Conservation (phyloP, 2,329 filamentous ascomycete species). For the Niveomyces coronatus region DNA sequence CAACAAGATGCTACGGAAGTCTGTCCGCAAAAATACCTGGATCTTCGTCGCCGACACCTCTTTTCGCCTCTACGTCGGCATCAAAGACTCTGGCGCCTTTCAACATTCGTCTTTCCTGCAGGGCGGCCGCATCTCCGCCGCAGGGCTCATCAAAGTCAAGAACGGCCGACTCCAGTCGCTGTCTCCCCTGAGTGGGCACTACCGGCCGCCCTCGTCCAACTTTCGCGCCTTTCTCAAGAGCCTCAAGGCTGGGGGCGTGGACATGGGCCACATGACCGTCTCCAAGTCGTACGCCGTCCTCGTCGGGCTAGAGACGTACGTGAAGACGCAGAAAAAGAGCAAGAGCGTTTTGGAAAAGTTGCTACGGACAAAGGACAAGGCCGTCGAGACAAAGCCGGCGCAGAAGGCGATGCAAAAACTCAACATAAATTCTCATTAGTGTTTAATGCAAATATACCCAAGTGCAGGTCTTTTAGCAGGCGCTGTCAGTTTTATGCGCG, state of each 20-base stretch:
- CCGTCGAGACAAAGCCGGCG: constrained; percentile 37
- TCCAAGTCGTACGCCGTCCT: constrained; percentile 75
- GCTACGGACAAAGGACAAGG: constrained; percentile 44
- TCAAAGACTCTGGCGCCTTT: constrained; percentile 80
- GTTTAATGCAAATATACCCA: not conserved
- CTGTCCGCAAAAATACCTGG: constrained; percentile 81
- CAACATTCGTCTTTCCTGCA: constrained; percentile 87
- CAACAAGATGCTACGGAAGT: constrained; percentile 67
- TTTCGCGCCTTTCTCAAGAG: constrained; percentile 72
- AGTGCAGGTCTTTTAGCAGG: no score
- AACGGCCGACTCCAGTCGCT: constrained; percentile 66
- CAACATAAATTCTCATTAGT: not conserved
- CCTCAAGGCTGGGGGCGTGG: constrained; percentile 62
- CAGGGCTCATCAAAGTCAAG: constrained; percentile 77
- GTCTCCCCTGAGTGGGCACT: constrained; percentile 67
- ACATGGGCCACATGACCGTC: constrained; percentile 70
- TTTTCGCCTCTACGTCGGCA: constrained; percentile 78
- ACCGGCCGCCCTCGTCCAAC: constrained; percentile 72
- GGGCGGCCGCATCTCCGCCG: constrained; percentile 69
- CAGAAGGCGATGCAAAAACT: constrained; percentile 41
- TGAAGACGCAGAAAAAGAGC: constrained; percentile 55
- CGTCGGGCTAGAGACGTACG: constrained; percentile 71
- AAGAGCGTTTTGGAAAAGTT: constrained; percentile 44
- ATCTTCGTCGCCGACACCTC: constrained; percentile 85
- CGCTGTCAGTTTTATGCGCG: no score